Percentiles rank a stretch among this genome's conserved stretches.
Conservation (phyloP, 2,329 filamentous ascomycete species). For the Byssothecium circinans region DNA sequence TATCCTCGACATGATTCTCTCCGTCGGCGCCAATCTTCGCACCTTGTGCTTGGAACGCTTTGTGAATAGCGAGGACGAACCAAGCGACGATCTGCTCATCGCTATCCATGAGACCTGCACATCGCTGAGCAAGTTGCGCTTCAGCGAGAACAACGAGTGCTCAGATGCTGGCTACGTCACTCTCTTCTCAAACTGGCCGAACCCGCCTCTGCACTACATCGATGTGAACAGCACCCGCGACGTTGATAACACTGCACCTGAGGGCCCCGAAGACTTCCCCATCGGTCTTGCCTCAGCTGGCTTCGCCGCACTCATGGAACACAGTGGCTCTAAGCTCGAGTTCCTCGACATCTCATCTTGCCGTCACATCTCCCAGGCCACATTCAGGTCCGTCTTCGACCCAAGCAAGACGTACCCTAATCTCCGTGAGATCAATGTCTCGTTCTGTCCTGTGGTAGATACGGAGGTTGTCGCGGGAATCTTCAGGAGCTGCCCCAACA, state of each 20-base stretch:
- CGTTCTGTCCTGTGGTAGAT: conserved; percentile 71
- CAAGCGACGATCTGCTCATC: conserved; percentile 58
- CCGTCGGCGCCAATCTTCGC: conserved; percentile 66
- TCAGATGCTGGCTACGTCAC: conserved; percentile 72
- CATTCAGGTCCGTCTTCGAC: conserved; percentile 75
- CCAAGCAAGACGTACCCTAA: conserved; percentile 63
- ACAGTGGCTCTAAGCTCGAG: conserved; percentile 69
- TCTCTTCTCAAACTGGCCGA: conserved; percentile 77
- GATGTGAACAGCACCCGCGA: conserved; percentile 80
- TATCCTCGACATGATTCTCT: conserved; percentile 63
- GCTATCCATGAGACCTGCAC: conserved; percentile 71
- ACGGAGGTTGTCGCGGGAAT: conserved; percentile 66
- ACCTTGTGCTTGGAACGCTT: conserved; percentile 79
- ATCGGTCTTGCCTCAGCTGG: conserved; percentile 75
- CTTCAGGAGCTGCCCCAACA: conserved; percentile 64
- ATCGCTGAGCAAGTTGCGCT: conserved; percentile 72
- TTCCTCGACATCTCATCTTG: conserved; percentile 80
- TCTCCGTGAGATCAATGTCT: conserved; percentile 72
- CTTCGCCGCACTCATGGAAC: conserved; percentile 79
- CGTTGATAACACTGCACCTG: conserved; percentile 69
- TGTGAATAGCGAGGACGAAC: conserved; percentile 63
- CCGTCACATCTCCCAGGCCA: conserved; percentile 72
- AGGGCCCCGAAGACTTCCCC: conserved; percentile 58
- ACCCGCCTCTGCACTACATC: conserved; percentile 68
- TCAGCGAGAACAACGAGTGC: conserved; percentile 74